phyloP scores from a whole-genome alignment of 2,329 filamentous ascomycete genomes.

The Seiridium unicorne region DNA sequence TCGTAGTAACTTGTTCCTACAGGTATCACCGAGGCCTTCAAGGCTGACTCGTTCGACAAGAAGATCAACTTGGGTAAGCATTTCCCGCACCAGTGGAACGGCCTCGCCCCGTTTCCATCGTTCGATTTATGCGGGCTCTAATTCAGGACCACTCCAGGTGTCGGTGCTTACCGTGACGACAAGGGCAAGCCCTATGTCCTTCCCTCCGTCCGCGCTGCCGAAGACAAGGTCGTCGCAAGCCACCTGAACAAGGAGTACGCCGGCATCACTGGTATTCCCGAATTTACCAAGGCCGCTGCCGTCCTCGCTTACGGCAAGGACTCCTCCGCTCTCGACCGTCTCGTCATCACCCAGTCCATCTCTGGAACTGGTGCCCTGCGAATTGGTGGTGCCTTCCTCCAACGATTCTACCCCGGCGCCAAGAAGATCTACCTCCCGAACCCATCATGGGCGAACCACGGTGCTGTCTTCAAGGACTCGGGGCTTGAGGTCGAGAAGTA shows the following conservation, averaged over 20 bases:
- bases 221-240: constrained; percentile 77
- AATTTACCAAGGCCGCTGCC: constrained; percentile 91
- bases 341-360: constrained; percentile 96
- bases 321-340: constrained; percentile 72
- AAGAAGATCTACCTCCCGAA: constrained; percentile 97
- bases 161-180: constrained; percentile 98
- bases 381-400: constrained; percentile 90
- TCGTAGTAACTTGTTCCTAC: neutral
- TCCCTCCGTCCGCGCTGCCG: constrained; percentile 85
- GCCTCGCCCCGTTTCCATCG: neutral
- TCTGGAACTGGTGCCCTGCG: constrained; percentile 95
- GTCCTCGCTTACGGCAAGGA: constrained; percentile 85
- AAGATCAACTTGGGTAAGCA: constrained; percentile 93
- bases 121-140: constrained; percentile 9
- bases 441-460: constrained; percentile 98
- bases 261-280: constrained; percentile 91
- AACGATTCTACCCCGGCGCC: constrained; percentile 84
- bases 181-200: constrained; percentile 97
- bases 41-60: constrained; percentile 87
- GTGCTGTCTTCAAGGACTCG: constrained; percentile 90
- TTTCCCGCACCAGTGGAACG: neutral
- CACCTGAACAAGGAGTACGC: constrained; percentile 96
- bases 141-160: constrained; percentile 53
- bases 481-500: constrained; percentile 92
- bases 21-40: constrained; percentile 98